phyloP scores from a whole-genome alignment of 2,329 filamentous ascomycete species.

The Aspergillus awamori region DNA sequence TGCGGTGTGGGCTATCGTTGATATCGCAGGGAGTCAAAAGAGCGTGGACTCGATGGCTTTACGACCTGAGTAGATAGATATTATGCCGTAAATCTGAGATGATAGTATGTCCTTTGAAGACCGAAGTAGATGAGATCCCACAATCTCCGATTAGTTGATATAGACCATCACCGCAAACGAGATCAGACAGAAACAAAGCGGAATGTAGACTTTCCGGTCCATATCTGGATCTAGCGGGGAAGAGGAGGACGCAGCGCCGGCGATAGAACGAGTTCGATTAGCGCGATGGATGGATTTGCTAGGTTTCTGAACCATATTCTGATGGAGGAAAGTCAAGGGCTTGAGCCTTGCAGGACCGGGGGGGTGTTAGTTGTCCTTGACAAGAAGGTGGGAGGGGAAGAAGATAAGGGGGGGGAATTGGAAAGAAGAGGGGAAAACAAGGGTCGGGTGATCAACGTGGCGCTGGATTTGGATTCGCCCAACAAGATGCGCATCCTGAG shows the following conservation, averaged over 20 bases:
- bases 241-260: slow-evolving; percentile 11
- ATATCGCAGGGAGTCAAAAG: not conserved
- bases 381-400: slow-evolving; percentile 6
- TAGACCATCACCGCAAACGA: slow-evolving; percentile 43
- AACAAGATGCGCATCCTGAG: slow-evolving; percentile 5
- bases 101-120: not conserved
- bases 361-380: not conserved
- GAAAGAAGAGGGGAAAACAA: slow-evolving; percentile 9
- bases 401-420: not conserved
- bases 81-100: not conserved
- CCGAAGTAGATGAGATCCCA: not conserved
- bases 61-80: not conserved
- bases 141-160: slow-evolving; percentile 30
- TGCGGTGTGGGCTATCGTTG: not conserved
- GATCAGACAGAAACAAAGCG: slow-evolving; percentile 41
- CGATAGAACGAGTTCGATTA: slow-evolving; percentile 17
- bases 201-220: slow-evolving; percentile 40
- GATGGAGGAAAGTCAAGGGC: not conserved
- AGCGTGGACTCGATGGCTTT: not conserved
- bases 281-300: slow-evolving; percentile 18
- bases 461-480: slow-evolving; percentile 4
- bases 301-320: slow-evolving; percentile 23
- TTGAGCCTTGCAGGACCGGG: slow-evolving; percentile 3
- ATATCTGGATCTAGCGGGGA: slow-evolving; percentile 27
- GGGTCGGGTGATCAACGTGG: slow-evolving; percentile 15